Evolutionary conservation across 1,284 basidiomycete species (phyloP), one percentile per base, ranked within the genome.

Genomic region (Apiotrichum akiyoshidainum): DNA sequence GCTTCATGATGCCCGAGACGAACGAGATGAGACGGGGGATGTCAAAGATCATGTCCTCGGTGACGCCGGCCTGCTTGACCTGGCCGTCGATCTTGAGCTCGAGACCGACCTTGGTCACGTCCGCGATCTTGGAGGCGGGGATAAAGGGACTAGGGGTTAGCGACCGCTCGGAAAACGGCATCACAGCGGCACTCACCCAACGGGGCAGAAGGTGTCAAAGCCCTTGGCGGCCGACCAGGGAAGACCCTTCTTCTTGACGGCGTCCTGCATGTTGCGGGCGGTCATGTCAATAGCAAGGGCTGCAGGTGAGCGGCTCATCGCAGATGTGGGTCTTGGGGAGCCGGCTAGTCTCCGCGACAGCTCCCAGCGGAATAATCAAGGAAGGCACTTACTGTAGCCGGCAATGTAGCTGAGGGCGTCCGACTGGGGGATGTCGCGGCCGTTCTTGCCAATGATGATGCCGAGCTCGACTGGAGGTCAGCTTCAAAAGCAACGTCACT

Each of bases 281-380:
- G 94, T 98, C 87, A 98, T 88, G 74, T 97, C 93, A 61, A 96
- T 88, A 2, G 91, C 91, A 58, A 97, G 82, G 44, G 93, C 93
- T 95, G 64, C 31, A 9, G 21, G 31, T 53, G 39, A 49, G 57
- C 37, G 40, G n/a, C n/a, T 22, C 22, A n/a, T 10, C 39, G 21
- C 7, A 11, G 19, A 13, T 14, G 19, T 26, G 37, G 19, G 14
- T 19, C 21, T 21, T 16, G 7, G 26, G 4, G n/a, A 21, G 8
- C 35, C n/a, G n/a, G 48, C 39, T 26, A 34, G 9, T 21, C 47
- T n/a, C 5, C n/a, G 13, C 16, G 16, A 47, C 31, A 34, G 33
- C 33, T 13, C 33, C 14, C 40, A 41, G 14, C 46, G 34, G 33
- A 7, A 1, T 1, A 4, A 33, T 5, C 14, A 12, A 50, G 21